Evolutionary conservation across 2,329 filamentous ascomycete genomes (phyloP).

Genomic region (Stachybotrys elegans): DNA sequence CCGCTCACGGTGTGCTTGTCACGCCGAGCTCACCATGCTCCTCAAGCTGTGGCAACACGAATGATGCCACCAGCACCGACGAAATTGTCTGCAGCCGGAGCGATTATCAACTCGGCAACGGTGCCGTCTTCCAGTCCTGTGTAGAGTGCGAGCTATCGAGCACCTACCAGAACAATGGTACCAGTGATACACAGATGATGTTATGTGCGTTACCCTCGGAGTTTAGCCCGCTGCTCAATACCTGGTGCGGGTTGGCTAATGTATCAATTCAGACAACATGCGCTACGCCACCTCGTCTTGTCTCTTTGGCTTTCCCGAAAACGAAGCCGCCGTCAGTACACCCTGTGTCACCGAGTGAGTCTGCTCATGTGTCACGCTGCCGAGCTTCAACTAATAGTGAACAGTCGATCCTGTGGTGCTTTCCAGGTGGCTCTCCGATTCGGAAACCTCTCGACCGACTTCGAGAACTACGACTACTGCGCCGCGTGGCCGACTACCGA

Average conservation of each 20-base stretch:
- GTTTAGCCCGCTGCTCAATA: background rate
- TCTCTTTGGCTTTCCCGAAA: slow-evolving; percentile 44
- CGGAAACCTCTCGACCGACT: slow-evolving; percentile 41
- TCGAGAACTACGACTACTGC: slow-evolving; percentile 50
- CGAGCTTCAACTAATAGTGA: slow-evolving; percentile 15
- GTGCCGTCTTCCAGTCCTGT: slow-evolving; percentile 47
- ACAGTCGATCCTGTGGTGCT: slow-evolving; percentile 47
- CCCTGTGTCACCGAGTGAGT: slow-evolving; percentile 49
- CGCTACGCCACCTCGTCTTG: slow-evolving; percentile 52
- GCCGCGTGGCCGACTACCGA: slow-evolving; percentile 36
- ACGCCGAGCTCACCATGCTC: slow-evolving; percentile 44
- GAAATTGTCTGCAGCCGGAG: slow-evolving; percentile 45
- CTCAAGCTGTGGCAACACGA: slow-evolving; percentile 48
- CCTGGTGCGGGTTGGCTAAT: background rate
- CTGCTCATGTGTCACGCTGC: background rate
- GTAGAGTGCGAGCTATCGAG: slow-evolving; percentile 48
- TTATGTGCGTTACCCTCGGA: slow-evolving; percentile 56
- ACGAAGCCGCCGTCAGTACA: slow-evolving; percentile 36
- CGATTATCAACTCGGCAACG: slow-evolving; percentile 32
- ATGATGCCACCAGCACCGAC: slow-evolving; percentile 35
- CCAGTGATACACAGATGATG: slow-evolving; percentile 48
- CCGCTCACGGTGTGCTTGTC: slow-evolving; percentile 32
- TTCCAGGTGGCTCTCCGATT: slow-evolving; percentile 42
- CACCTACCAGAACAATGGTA: slow-evolving; percentile 34
- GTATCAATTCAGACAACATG: slow-evolving; percentile 44